Evolutionary conservation across 1,139 yeast genomes (phyloP).

Genomic region (Debaryomyces subglobosus): DNA sequence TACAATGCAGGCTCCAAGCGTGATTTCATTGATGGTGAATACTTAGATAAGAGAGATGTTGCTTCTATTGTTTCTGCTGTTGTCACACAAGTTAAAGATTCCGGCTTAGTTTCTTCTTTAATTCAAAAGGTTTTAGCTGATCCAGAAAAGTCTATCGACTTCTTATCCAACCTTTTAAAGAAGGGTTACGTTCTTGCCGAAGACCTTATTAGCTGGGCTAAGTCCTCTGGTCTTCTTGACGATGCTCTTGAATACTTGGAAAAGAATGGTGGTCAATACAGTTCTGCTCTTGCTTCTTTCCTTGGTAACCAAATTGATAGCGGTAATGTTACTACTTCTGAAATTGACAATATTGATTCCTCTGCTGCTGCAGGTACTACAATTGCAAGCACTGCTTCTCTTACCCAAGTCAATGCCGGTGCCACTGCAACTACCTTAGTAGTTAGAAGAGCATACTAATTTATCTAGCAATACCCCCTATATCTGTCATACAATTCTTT

Average conservation of each 20-base stretch:
- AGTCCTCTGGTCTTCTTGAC: conserved; percentile 40
- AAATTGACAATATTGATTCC: conserved; percentile 30
- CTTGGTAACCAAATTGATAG: conserved; percentile 23
- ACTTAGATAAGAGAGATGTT: conserved; percentile 44
- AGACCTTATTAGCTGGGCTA: conserved; percentile 45
- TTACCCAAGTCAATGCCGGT: conserved; percentile 3
- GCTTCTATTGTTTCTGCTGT: conserved; percentile 30
- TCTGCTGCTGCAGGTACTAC: conserved; percentile 17
- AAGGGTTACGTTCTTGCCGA: conserved; percentile 38
- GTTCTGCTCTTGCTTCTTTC: conserved; percentile 31
- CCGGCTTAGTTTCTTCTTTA: conserved; percentile 39
- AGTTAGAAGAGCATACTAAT: conserved; percentile 25
- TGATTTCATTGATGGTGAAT: conserved; percentile 20
- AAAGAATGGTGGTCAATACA: conserved; percentile 35
- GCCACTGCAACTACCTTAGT: conserved; percentile 17
- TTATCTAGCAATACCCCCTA: conserved; percentile 3
- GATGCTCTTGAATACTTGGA: conserved; percentile 42
- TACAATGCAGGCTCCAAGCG: conserved; percentile 5
- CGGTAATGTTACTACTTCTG: conserved; percentile 30
- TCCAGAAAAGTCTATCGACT: conserved; percentile 38
- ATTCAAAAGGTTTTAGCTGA: conserved; percentile 39
- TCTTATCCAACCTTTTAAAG: conserved; percentile 38
- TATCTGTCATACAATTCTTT: conserved; percentile 5
- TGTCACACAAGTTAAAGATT: conserved; percentile 32
- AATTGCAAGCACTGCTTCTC: neutral